phyloP scores from a whole-genome alignment of 306 rosid species.

The Castanea crenata region DNA sequence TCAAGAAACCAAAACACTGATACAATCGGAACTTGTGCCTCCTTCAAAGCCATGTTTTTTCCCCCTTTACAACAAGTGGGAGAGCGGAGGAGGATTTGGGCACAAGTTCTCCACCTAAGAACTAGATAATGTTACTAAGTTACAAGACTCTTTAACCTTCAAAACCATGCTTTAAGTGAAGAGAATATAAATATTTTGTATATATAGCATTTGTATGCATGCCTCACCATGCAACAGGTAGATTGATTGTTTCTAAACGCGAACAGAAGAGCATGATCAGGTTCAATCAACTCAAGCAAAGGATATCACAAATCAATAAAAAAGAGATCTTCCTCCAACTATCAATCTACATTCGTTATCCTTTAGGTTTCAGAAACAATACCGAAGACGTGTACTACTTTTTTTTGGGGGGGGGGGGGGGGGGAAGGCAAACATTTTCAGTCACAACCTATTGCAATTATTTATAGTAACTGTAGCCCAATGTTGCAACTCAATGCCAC shows the following conservation, averaged over 20 bases:
- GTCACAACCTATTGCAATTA: not conserved
- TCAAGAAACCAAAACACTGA: not conserved
- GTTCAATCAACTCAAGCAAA: not conserved
- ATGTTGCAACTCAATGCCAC: not conserved
- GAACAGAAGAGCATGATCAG: not conserved
- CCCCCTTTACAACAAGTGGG: no score
- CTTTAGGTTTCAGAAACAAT: not conserved
- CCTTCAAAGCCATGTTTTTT: not conserved
- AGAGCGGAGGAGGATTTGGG: no score
- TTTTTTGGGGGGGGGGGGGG: no score
- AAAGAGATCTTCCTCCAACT: not conserved
- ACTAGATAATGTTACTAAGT: no score
- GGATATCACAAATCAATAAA: not conserved
- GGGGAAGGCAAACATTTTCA: not conserved
- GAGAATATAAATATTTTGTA: not conserved
- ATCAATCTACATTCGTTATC: not conserved
- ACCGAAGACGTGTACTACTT: no score
- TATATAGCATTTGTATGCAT: not conserved
- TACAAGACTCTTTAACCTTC: no score
- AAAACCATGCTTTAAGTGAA: not conserved
- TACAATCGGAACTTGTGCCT: not conserved
- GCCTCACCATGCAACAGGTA: not conserved
- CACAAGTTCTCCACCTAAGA: no score
- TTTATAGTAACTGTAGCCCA: not conserved
- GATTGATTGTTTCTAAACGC: slow-evolving; percentile 2